Evolutionary conservation across 169 alveolate genomes (phyloP).

Genomic region (Eimeria acervulina): DNA sequence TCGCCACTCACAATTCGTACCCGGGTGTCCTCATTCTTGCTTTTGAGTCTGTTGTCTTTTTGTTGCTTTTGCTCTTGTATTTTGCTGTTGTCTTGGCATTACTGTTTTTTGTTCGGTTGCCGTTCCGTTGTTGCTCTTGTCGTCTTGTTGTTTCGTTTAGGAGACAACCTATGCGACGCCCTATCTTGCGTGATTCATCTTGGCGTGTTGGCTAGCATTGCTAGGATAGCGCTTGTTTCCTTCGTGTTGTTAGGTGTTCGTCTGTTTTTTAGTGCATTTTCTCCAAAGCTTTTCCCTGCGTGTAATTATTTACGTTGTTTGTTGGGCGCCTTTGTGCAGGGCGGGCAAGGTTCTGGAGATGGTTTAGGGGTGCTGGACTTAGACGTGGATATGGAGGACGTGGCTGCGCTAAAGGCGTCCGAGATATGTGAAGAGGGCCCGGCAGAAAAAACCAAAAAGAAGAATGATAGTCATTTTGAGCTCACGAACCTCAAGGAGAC

Average conservation of each 20-base stretch:
- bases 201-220: too few species aligned
- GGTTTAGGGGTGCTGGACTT: constrained; percentile 52
- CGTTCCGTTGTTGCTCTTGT: background rate
- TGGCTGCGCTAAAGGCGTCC: constrained; percentile 49
- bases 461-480: constrained; percentile 44
- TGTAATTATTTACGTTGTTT: background rate
- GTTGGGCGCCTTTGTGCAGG: background rate
- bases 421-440: constrained; percentile 42
- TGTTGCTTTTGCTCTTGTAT: background rate
- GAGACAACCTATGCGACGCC: background rate
- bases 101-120: too few species aligned
- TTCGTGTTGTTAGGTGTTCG: background rate
- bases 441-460: background rate
- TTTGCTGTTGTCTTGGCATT: too few species aligned
- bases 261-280: background rate
- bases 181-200: too few species aligned
- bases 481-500: constrained; percentile 32
- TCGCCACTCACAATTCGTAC: background rate
- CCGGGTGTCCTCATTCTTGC: background rate
- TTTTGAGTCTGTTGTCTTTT: background rate
- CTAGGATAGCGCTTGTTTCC: too few species aligned
- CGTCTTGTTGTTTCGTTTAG: too few species aligned
- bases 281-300: background rate
- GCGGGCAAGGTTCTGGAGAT: constrained; percentile 51
- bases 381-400: constrained; percentile 74